Percentiles rank a stretch among this genome's conserved stretches.
phyloP scores from a whole-genome alignment of 371 early-diverging fungal genomes.

The Saksenaea vasiformis region DNA sequence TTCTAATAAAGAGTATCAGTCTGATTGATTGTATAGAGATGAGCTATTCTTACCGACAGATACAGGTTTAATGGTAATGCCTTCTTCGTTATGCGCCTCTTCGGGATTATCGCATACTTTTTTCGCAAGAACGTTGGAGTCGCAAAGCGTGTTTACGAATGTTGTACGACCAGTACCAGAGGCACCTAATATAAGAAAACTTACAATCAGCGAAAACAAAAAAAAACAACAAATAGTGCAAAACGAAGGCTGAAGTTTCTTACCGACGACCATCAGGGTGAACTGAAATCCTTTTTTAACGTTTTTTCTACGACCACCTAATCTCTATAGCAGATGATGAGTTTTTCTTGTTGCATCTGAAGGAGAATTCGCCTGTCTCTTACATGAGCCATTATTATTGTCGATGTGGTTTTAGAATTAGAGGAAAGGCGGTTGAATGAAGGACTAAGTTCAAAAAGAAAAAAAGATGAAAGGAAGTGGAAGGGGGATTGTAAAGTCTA shows the following conservation, averaged over 20 bases:
- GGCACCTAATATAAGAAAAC: too few relatives aligned
- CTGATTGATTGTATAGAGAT: not conserved
- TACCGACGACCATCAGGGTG: constrained; percentile 65
- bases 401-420: constrained; percentile 12
- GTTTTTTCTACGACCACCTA: constrained; percentile 87
- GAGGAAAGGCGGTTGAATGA: constrained; percentile 9
- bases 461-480: constrained; percentile 10
- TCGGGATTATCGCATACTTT: constrained; percentile 80
- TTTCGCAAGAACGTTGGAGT: constrained; percentile 69
- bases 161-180: constrained; percentile 98
- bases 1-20: constrained; percentile 52
- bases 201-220: not conserved
- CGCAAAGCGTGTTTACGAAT: constrained; percentile 97
- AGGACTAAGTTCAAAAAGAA: not conserved
- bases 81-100: constrained; percentile 89
- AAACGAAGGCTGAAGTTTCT: not conserved
- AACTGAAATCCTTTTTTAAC: constrained; percentile 95
- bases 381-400: constrained; percentile 39
- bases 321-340: constrained; percentile 33
- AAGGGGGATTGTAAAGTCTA: constrained; percentile 5
- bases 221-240: constrained; percentile 7
- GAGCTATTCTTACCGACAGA: constrained; percentile 57
- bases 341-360: not conserved
- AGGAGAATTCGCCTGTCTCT: constrained; percentile 9
- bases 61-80: constrained; percentile 85